Evolutionary conservation across 192 early-diverging fungal species (phyloP), one percentile per base, ranked within the genome.

Genomic region (Coemansia nantahalensis): DNA sequence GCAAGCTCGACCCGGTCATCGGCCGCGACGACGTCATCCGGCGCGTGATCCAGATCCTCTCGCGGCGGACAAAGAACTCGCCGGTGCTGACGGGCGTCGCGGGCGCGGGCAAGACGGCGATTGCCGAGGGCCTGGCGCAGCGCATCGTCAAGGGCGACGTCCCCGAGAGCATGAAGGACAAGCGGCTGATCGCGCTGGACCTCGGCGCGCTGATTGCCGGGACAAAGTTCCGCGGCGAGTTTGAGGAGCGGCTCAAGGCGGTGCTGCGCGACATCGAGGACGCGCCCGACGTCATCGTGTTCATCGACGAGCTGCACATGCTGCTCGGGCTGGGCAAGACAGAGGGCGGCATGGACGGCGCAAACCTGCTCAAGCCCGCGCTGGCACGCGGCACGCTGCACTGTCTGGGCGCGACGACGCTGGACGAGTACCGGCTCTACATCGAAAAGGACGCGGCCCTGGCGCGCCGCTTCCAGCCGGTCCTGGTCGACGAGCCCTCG

Each of bases 1-100:
- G 87, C 45, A 91, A 91, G 48, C 81, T 91, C 4, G 89, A 91
- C 65, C 88, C 88, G 23, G 86, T 90, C 5, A 88, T 90, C 40
- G 88, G 88, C 12, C 80, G 88, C 39, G 88, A 90, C 52, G 83
- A 88, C 55, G 79, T 83, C 26, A 90, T 90, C 46, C 79, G 88
- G 31, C 79, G 87, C 8, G 85, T 83, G 30, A 82, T 91, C 47
- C 86, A 88, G 80, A 84, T 89, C 40, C 61, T 88, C 36, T 78
- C 80, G n/a, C 80, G 85, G 16, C 80, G 88, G 68, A 88, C 86
- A 23, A 90, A 90, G 49, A 90, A 88, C 74, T 87, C 87, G 53
- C 86, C 88, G 0, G 81, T 86, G 2, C 60, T 90, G 21, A 83
- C 88, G 15, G 88, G 88, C 51, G 87, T 88, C 19, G 86, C 89